A percentile compares a stretch with the other conserved stretches of the same genome.
Conservation (phyloP, 257 asterid genomes). For the Henckelia pumila region DNA sequence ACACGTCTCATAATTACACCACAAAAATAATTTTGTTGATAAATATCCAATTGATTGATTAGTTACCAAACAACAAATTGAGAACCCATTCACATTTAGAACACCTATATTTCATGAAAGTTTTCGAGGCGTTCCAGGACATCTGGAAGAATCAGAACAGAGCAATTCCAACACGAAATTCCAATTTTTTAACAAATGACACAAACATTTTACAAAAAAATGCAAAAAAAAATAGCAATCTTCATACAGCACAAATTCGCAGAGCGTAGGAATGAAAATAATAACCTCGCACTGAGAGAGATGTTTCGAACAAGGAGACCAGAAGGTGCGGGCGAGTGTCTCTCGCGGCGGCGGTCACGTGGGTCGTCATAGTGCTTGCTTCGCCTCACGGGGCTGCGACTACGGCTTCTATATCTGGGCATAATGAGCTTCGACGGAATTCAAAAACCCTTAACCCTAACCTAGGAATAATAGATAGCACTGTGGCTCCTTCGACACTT, state of each 20-base stretch:
- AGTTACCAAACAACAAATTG: not conserved
- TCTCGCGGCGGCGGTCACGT: conserved; percentile 64
- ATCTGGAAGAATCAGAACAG: not conserved
- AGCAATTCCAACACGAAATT: not conserved
- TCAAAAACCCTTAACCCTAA: too few relatives aligned
- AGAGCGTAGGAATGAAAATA: not conserved
- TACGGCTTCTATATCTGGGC: conserved; percentile 54
- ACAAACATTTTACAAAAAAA: not conserved
- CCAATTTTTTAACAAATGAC: not conserved
- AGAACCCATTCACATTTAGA: not conserved
- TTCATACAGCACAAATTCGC: not conserved
- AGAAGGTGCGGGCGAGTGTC: conserved; percentile 82
- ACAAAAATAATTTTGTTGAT: too few relatives aligned
- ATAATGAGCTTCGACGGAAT: not conserved
- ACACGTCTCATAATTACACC: not conserved
- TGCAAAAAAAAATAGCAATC: not conserved
- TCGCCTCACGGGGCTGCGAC: conserved; percentile 65
- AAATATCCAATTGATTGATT: too few relatives aligned
- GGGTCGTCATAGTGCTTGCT: conserved; percentile 71
- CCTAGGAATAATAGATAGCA: too few relatives aligned
- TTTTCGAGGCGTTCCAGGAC: not conserved
- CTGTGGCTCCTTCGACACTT: too few relatives aligned
- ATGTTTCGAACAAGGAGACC: conserved; percentile 95
- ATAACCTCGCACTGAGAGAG: conserved; percentile 72
- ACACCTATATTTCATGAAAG: not conserved